These are phyloP conservation scores for Acmispon strigosus DNA, from an alignment of 306 rosid genomes.

Conservation along the genomic window DNA sequence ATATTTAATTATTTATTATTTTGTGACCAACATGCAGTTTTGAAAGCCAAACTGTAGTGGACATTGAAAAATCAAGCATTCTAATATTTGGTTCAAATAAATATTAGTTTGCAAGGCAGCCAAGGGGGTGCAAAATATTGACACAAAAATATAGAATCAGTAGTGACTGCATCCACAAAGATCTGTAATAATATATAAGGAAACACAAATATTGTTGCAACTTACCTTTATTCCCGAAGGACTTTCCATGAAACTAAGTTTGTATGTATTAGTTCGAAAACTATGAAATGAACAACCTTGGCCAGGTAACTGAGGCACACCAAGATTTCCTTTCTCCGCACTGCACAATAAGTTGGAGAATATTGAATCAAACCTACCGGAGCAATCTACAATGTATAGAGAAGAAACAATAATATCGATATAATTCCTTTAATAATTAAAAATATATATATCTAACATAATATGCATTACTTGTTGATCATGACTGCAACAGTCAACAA, in stretches of 20 bases:
- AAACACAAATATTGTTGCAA: constrained; percentile 3
- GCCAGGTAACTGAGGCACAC: constrained; percentile 91
- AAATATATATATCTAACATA: not conserved
- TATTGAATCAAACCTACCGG: not conserved
- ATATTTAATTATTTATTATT: too few species aligned
- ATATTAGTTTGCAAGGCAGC: not conserved
- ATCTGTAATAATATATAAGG: not conserved
- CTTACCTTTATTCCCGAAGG: constrained; percentile 90
- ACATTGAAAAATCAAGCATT: too few species aligned
- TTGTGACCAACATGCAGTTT: too few species aligned
- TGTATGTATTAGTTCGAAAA: constrained; percentile 83
- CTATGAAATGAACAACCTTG: constrained; percentile 99
- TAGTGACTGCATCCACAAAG: not conserved
- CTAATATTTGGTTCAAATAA: too few species aligned
- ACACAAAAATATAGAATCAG: not conserved
- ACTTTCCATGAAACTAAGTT: constrained; percentile 91
- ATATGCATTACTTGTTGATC: not conserved
- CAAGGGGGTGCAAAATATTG: not conserved
- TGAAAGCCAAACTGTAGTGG: too few species aligned
- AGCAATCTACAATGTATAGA: not conserved
- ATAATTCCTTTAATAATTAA: not conserved
- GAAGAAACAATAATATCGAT: not conserved
- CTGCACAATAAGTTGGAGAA: constrained; percentile 34
- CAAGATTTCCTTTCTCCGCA: constrained; percentile 85
- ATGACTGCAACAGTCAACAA: not conserved